Percentiles rank a stretch among this genome's conserved stretches.
Evolutionary conservation across 352 stramenopile genomes (phyloP).

Genomic region (Hyaloperonospora arabidopsidis): DNA sequence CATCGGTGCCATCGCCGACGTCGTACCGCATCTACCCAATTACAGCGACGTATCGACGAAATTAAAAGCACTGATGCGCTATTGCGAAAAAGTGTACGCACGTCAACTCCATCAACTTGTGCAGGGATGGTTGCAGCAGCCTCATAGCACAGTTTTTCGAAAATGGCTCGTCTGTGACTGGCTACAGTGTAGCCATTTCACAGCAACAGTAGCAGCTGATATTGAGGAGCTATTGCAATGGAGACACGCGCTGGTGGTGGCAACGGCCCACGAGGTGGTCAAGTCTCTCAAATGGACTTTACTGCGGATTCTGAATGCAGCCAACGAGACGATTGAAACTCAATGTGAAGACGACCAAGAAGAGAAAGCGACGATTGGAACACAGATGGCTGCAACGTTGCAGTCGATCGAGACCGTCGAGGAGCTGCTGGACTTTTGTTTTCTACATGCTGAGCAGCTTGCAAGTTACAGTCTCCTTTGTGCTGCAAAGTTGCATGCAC

Average conservation of each 20-base stretch:
- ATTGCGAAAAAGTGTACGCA: slow-evolving; percentile 20
- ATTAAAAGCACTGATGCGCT: slow-evolving; percentile 30
- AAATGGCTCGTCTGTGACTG: slow-evolving; percentile 32
- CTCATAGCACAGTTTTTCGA: slow-evolving; percentile 21
- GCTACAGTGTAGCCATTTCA: slow-evolving; percentile 21
- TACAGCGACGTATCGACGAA: slow-evolving; percentile 30
- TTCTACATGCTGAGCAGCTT: slow-evolving; percentile 27
- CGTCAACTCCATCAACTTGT: slow-evolving; percentile 22
- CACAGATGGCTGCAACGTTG: neutral
- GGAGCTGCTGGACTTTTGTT: slow-evolving; percentile 41
- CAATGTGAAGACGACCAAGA: slow-evolving; percentile 1
- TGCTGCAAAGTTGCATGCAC: slow-evolving; percentile 34
- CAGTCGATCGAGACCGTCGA: slow-evolving; percentile 16
- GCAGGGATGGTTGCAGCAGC: slow-evolving; percentile 25
- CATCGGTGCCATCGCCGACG: slow-evolving; percentile 14
- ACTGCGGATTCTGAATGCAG: slow-evolving; percentile 20
- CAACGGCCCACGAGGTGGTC: slow-evolving; percentile 27
- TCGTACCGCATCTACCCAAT: slow-evolving; percentile 43
- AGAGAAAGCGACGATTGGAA: too few relatives aligned
- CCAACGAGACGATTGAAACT: slow-evolving; percentile 6
- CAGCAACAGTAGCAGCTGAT: slow-evolving; percentile 5
- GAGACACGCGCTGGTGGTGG: slow-evolving; percentile 31
- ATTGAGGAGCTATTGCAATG: slow-evolving; percentile 18
- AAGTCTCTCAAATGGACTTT: slow-evolving; percentile 20
- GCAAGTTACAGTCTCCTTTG: slow-evolving; percentile 31